These are phyloP conservation scores for Vaucheria bursata DNA, from an alignment of 352 stramenopile genomes.

Conservation along the genomic window DNA sequence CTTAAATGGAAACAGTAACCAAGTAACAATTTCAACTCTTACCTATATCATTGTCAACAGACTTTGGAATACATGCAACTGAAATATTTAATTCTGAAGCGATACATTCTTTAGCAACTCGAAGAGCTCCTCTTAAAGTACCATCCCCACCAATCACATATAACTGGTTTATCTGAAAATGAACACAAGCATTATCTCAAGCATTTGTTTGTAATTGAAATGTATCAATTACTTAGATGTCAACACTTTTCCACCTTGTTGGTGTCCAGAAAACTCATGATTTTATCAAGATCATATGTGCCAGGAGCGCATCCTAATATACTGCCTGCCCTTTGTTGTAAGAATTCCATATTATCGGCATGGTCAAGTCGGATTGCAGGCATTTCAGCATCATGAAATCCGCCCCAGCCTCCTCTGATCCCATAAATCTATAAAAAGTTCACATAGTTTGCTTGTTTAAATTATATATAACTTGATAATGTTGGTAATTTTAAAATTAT, in stretches of 20 bases:
- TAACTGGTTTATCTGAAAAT: constrained; percentile 75
- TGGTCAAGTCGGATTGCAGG: constrained; percentile 58
- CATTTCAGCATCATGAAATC: constrained; percentile 49
- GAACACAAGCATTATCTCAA: no score
- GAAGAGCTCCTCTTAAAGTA: constrained; percentile 68
- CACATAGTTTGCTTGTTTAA: no score
- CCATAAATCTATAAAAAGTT: constrained; percentile 63
- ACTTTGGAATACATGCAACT: constrained; percentile 91
- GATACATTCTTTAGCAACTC: constrained; percentile 43
- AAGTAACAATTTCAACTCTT: no score
- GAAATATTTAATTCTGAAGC: constrained; percentile 69
- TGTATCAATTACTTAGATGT: neutral
- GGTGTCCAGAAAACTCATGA: constrained; percentile 78
- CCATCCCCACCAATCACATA: constrained; percentile 96
- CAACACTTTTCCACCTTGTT: constrained; percentile 47
- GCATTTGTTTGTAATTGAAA: neutral
- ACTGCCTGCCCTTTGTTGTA: constrained; percentile 74
- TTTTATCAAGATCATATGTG: constrained; percentile 93
- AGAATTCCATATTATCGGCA: constrained; percentile 56
- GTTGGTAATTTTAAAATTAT: no score
- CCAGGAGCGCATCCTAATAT: constrained; percentile 83
- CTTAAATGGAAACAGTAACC: no score
- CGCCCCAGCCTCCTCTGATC: constrained; percentile 65
- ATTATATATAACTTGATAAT: no score
- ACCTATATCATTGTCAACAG: constrained; percentile 9